Evolutionary conservation across 2,329 filamentous ascomycete genomes (phyloP), one percentile per base, ranked within the genome.

Genomic region (Fusarium tupiense): DNA sequence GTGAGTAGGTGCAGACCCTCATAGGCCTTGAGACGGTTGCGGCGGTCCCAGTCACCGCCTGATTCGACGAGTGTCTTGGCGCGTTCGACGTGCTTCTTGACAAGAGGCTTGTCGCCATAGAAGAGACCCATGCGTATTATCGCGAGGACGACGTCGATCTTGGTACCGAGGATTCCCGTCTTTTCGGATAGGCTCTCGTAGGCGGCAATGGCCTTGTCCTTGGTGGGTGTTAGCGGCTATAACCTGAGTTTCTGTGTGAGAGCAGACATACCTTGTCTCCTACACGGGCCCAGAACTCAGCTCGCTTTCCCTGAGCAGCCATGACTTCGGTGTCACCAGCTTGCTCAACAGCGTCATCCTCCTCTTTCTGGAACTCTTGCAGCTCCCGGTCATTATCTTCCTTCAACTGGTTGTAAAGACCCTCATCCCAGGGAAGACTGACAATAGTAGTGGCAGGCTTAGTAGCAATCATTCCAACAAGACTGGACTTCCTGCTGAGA

Each of bases 1-100:
- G 96, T 98, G 76, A 99, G 91, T 66, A 98, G 90, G 82, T 98
- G 93, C 64, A 99, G 89, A 72, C 96, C 96, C 82, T 97, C 95
- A 88, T 99, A 99, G 76, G 96, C 96, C 92, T 99, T 99, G 80
- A 99, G 91, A 70, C 96, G 93, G 87, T 99, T 99, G 83, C 96
- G 93, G 75, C 96, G 93, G 83, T 99, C 96, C 96, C 96, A 99
- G 84, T 99, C 96, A 83, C 96, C 96, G 76, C 96, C 96, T 75
- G 93, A 93, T 82, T 99, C 96, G 40, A 99, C 95, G 58, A 99
- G 88, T 8, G 93, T 89, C 85, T 94, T 94, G 77, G 95, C 95
- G 49, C 96, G 92, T 80, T 98, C 95, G 53, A 98, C 90, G 69
- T 94, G 94, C 89, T 97, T 98, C 90, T 97, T 97, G 56, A 98